Conservation (phyloP, 352 stramenopile species). For the Globisporangium recalcitrans region DNA sequence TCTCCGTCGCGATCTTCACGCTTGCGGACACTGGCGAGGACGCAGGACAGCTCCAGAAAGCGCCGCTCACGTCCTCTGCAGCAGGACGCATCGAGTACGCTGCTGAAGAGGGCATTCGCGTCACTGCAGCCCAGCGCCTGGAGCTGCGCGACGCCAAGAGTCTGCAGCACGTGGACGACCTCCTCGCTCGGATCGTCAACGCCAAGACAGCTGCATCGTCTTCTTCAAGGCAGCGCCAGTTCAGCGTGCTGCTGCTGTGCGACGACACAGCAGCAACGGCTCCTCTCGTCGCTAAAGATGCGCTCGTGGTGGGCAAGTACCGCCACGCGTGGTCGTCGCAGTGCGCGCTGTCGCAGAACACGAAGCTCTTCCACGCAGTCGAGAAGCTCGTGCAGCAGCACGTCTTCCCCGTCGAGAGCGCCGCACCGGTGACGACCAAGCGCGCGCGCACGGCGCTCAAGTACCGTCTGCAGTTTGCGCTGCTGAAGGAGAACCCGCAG, state of each 20-base stretch:
- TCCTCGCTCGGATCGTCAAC: constrained; percentile 20
- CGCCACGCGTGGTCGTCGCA: constrained; percentile 57
- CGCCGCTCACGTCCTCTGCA: background rate
- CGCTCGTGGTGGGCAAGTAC: constrained; percentile 51
- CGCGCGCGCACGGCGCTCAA: constrained; percentile 41
- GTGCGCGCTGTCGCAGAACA: constrained; percentile 23
- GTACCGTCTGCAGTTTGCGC: constrained; percentile 64
- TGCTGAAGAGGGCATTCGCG: background rate
- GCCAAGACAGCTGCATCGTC: constrained; percentile 6
- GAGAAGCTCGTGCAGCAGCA: constrained; percentile 35
- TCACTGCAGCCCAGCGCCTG: background rate
- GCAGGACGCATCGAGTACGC: constrained; percentile 6
- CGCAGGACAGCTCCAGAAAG: background rate
- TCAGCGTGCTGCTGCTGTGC: constrained; percentile 47
- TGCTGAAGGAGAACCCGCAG: constrained; percentile 53
- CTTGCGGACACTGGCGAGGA: background rate
- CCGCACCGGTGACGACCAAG: constrained; percentile 11
- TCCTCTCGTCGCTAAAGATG: background rate
- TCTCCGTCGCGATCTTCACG: constrained; percentile 15
- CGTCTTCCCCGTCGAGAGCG: constrained; percentile 24
- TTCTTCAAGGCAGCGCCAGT: constrained; percentile 2
- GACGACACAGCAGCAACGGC: constrained; percentile 11
- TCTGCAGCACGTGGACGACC: constrained; percentile 29
- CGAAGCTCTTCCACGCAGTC: constrained; percentile 27
- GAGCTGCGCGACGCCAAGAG: constrained; percentile 5